phyloP scores from a whole-genome alignment of 2,329 filamentous ascomycete genomes.

The Ceratocystiopsis brevicomis region DNA sequence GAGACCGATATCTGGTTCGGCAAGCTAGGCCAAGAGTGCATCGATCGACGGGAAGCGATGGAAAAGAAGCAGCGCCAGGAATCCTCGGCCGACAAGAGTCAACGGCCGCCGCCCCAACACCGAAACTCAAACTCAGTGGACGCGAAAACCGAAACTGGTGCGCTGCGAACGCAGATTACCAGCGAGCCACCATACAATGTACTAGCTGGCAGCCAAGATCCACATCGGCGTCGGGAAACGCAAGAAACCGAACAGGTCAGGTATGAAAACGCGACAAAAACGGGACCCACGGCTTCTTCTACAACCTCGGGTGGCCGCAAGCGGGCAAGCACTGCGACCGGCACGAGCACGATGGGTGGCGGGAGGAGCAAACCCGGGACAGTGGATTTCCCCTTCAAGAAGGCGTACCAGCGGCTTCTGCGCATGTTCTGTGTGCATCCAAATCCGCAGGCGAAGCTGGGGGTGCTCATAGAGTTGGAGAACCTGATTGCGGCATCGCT shows the following conservation, averaged over 20 bases:
- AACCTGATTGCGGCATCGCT: constrained; percentile 63
- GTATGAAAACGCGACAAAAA: too few relatives aligned
- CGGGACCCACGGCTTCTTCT: too few relatives aligned
- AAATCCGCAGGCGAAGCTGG: constrained; percentile 72
- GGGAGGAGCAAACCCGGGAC: constrained; percentile 10
- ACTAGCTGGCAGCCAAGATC: too few relatives aligned
- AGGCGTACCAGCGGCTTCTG: constrained; percentile 61
- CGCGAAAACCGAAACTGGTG: constrained; percentile 13
- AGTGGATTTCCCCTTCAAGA: constrained; percentile 57
- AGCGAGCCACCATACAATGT: too few relatives aligned
- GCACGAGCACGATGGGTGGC: too few relatives aligned
- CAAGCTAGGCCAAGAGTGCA: constrained; percentile 45
- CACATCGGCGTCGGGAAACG: too few relatives aligned
- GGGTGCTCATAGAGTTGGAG: constrained; percentile 65
- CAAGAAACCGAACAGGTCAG: too few relatives aligned
- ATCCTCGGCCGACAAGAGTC: constrained; percentile 20
- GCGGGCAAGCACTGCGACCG: too few relatives aligned
- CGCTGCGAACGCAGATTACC: too few relatives aligned
- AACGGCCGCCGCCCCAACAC: constrained; percentile 13
- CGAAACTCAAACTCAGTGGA: constrained; percentile 23
- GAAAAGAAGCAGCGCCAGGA: constrained; percentile 20
- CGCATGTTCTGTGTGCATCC: constrained; percentile 77
- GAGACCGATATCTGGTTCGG: constrained; percentile 86
- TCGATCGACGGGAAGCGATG: constrained; percentile 39
- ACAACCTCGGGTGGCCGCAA: too few relatives aligned